phyloP scores from a whole-genome alignment of 164 flowering plant species.

The Vitis amurensis region DNA sequence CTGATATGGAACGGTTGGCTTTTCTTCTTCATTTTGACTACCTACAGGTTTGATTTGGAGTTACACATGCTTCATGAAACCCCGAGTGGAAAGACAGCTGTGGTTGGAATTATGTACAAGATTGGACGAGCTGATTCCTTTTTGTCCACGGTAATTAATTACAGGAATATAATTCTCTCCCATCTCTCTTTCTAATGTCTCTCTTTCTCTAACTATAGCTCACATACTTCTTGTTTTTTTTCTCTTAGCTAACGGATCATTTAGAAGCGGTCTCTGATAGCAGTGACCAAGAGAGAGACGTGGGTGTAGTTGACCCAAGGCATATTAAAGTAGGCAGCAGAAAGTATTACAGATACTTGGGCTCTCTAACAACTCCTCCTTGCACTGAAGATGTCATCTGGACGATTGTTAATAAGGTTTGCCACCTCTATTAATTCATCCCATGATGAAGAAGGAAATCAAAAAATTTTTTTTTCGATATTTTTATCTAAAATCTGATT shows the following conservation, averaged over 20 bases:
- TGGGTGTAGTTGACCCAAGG: conserved; percentile 36
- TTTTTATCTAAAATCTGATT: neutral
- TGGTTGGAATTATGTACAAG: conserved; percentile 52
- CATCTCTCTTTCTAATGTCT: neutral
- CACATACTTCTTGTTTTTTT: neutral
- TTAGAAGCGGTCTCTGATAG: conserved; percentile 19
- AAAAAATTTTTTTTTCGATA: too few relatives aligned
- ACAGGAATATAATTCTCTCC: neutral
- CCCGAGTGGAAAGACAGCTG: conserved; percentile 34
- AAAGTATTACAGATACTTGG: conserved; percentile 46
- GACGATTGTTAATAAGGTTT: conserved; percentile 51
- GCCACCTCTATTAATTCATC: neutral
- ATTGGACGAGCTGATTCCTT: conserved; percentile 56
- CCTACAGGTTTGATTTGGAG: conserved; percentile 44
- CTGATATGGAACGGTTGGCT: neutral
- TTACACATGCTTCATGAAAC: conserved; percentile 61
- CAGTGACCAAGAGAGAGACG: conserved; percentile 8
- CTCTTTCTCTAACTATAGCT: conserved; percentile 1
- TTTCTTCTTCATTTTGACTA: neutral
- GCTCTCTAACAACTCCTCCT: conserved; percentile 59
- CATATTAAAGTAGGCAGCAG: conserved; percentile 25
- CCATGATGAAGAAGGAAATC: neutral
- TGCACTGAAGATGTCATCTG: conserved; percentile 53
- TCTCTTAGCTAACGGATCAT: conserved; percentile 22
- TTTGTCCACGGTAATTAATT: conserved; percentile 37